A percentile compares a stretch with the other conserved stretches of the same genome.
Evolutionary conservation across 2,329 filamentous ascomycete genomes (phyloP).

Genomic region (Nothophoma quercina): DNA sequence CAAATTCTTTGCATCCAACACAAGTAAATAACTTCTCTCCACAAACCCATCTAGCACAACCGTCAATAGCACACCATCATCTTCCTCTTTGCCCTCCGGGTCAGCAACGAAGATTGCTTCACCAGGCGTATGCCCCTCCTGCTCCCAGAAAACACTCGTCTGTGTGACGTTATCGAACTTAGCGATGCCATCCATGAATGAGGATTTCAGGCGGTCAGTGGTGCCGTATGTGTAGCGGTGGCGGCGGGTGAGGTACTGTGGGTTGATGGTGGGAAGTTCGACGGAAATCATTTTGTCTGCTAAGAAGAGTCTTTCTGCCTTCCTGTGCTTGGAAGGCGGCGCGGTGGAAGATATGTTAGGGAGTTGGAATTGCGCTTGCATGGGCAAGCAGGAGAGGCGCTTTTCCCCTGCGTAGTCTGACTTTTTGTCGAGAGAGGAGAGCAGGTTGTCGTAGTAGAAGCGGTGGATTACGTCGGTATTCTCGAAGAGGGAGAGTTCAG

Average conservation of each 20-base stretch:
- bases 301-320: slow-evolving; percentile 52
- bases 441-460: slow-evolving; percentile 67
- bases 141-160: slow-evolving; percentile 64
- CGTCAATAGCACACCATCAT: slow-evolving; percentile 68
- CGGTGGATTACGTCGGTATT: slow-evolving; percentile 69
- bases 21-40: slow-evolving; percentile 70
- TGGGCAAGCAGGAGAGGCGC: slow-evolving; percentile 35
- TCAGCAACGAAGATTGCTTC: slow-evolving; percentile 72
- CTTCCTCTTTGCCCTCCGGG: slow-evolving; percentile 61
- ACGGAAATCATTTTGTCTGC: slow-evolving; percentile 60
- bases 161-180: slow-evolving; percentile 70
- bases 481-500: slow-evolving; percentile 71
- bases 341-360: slow-evolving; percentile 44
- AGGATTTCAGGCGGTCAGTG: slow-evolving; percentile 64
- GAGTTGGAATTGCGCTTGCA: slow-evolving; percentile 42
- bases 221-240: slow-evolving; percentile 70
- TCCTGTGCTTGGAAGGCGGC: slow-evolving; percentile 32
- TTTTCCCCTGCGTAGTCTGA: slow-evolving; percentile 32
- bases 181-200: slow-evolving; percentile 67
- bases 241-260: slow-evolving; percentile 58
- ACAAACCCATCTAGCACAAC: slow-evolving; percentile 70
- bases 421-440: slow-evolving; percentile 25
- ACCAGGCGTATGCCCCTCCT: slow-evolving; percentile 69
- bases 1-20: slow-evolving; percentile 69
- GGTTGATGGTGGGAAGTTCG: slow-evolving; percentile 74